Base-by-base conservation (phyloP, 225 moss, liverwort and hornwort species). In the Takakia lepidozioides region DNA sequence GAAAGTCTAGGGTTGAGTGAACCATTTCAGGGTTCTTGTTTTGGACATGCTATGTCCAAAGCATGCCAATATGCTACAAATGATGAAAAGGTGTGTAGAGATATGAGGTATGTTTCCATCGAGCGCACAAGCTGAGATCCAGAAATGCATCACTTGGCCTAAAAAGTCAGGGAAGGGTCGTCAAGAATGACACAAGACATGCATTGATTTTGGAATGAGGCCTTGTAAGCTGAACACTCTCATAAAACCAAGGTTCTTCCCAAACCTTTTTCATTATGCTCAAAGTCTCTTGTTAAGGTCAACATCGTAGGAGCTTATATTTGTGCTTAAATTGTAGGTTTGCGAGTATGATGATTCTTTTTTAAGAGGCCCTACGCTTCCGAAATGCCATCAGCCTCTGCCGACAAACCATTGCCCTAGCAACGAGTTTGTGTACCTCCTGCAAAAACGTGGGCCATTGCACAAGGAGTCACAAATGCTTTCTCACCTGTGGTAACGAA, bases 41-140 rank as follows among this genome's bases (percentile, higher is more conserved):
- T 2, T 41, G n/a, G 40, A 41, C 40, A 41, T 41, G 40, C 5
- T 41, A 10, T 41, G n/a, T 41, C 40, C 15, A 41, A 41, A 16
- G 40, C n/a, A 0, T 32, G 11, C 32, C 11, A 32, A 32, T 32
- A 32, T 32, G 32, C 1, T 6, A 32, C 32, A 32, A 32, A 10
- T 0, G 40, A 41, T 16, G n/a, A 41, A 14, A 41, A 41, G 16
- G 10, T 10, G 17, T 2, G 4, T 5, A 41, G 8, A n/a, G 15
- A 41, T 41, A n/a, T 14, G 5, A 4, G 8, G 5, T 0, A 2
- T 41, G 32, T 11, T 6, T 41, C 16, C 16, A 41, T 41, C 13
- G 17, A 14, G 40, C 5, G 40, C 17, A 4, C 40, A 41, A 41
- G n/a, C n/a, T 41, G 40, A 41, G 8, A 41, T 41, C 17, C 13